Percentiles rank a stretch among this genome's conserved stretches.
phyloP scores from a whole-genome alignment of 768 basidiomycete genomes.

The Panus rudis region DNA sequence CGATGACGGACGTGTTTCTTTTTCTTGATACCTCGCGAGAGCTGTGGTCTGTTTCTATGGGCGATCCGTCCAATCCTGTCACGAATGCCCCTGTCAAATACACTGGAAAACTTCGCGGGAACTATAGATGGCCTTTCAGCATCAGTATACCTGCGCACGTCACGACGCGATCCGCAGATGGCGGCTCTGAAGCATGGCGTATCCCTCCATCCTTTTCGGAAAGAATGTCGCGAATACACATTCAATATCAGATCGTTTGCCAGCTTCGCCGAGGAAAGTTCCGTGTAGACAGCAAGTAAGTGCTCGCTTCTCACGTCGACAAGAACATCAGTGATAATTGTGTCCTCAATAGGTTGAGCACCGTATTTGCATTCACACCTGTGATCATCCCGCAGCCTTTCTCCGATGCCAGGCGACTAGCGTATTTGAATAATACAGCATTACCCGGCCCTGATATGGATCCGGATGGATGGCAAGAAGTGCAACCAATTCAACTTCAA shows the following conservation, averaged over 20 bases:
- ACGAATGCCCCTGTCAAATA: background rate
- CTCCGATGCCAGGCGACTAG: background rate
- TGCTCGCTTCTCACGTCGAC: background rate
- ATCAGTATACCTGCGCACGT: background rate
- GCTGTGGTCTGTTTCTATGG: background rate
- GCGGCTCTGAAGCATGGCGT: background rate
- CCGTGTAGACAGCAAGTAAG: background rate
- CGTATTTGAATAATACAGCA: background rate
- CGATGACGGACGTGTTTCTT: background rate
- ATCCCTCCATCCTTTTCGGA: slow-evolving; percentile 2
- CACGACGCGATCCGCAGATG: background rate
- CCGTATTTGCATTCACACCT: background rate
- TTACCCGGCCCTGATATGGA: background rate
- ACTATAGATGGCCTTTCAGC: slow-evolving; percentile 1
- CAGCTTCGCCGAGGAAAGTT: background rate
- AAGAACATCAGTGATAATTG: background rate
- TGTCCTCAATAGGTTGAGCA: background rate
- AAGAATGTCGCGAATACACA: background rate
- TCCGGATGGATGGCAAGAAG: background rate
- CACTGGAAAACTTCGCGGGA: background rate
- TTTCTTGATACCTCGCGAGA: slow-evolving; percentile 1
- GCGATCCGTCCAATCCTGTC: background rate
- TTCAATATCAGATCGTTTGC: background rate
- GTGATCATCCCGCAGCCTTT: background rate
- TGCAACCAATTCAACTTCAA: background rate